Evolutionary conservation across 352 stramenopile genomes (phyloP).

Genomic region (Phytophthora tentaculata): DNA sequence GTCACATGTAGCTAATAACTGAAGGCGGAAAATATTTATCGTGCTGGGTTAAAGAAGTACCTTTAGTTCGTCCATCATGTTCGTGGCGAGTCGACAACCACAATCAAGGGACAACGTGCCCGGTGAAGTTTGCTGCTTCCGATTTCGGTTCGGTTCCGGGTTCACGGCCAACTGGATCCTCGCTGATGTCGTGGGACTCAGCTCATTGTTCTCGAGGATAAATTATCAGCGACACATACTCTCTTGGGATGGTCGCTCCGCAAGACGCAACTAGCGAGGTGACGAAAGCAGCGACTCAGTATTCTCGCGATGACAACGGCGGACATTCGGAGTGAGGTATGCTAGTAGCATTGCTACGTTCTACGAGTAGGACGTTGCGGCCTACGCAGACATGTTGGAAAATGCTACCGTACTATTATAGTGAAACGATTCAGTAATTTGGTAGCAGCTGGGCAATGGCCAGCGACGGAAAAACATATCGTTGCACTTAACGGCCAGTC

Average conservation of each 20-base stretch:
- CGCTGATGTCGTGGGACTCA: constrained; percentile 3
- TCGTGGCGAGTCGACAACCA: constrained; percentile 15
- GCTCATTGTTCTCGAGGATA: not conserved
- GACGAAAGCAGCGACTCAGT: constrained; percentile 18
- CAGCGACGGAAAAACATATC: not conserved
- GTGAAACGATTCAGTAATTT: constrained; percentile 15
- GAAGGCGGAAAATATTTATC: constrained; percentile 6
- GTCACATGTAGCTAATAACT: not conserved
- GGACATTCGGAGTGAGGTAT: constrained; percentile 3
- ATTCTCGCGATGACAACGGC: constrained; percentile 11
- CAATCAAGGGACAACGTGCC: not conserved
- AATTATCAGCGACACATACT: not conserved
- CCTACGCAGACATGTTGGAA: constrained; percentile 17
- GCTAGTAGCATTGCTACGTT: constrained; percentile 2
- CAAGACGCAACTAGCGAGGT: constrained; percentile 21
- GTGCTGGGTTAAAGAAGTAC: constrained; percentile 4
- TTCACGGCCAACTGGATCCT: constrained; percentile 5
- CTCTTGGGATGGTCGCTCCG: not conserved
- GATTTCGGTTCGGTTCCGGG: constrained; percentile 10
- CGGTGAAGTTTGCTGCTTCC: not conserved
- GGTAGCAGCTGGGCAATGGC: not conserved
- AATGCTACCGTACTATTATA: constrained; percentile 10
- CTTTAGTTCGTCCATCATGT: too few species aligned
- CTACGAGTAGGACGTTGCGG: constrained; percentile 12
- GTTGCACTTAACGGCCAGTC: constrained; percentile 1